Evolutionary conservation across 208 protist genomes (phyloP).

Genomic region (Leishmania tarentolae): DNA sequence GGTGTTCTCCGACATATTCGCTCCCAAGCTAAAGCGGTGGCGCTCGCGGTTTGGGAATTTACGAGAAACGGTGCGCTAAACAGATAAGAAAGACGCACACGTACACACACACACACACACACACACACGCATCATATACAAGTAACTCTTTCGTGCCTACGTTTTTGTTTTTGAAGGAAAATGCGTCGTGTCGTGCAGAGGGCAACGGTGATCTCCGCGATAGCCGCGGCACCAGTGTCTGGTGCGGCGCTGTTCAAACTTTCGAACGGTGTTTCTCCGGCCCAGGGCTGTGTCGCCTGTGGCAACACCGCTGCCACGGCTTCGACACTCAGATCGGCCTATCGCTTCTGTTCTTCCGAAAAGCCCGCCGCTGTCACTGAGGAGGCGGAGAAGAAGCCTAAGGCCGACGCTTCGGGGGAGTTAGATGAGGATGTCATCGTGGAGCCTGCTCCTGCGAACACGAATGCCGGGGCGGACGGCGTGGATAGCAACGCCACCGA

Average conservation of each 20-base stretch:
- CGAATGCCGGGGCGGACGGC: constrained; percentile 13
- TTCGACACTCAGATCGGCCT: constrained; percentile 17
- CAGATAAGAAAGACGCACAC: background rate
- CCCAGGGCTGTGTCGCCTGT: background rate
- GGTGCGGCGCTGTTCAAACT: background rate
- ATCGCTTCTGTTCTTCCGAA: constrained; percentile 27
- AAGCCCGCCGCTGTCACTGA: constrained; percentile 5
- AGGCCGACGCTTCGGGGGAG: constrained; percentile 32
- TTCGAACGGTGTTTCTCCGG: background rate
- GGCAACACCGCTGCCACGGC: background rate
- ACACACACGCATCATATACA: background rate
- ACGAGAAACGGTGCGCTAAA: too few species aligned
- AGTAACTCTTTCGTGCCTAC: background rate
- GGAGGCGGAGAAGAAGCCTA: constrained; percentile 18
- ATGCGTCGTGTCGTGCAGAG: constrained; percentile 62
- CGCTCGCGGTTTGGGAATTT: too few species aligned
- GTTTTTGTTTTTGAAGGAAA: background rate
- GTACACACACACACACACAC: background rate
- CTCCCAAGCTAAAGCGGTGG: too few species aligned
- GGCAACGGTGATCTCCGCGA: constrained; percentile 16
- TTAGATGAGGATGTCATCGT: constrained; percentile 88
- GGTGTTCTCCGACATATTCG: too few species aligned
- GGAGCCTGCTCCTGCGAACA: constrained; percentile 58
- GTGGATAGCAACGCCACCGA: constrained; percentile 18
- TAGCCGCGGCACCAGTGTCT: constrained; percentile 13